Conservation (phyloP, 2,329 filamentous ascomycete genomes). For the Pyrenophora graminea region DNA sequence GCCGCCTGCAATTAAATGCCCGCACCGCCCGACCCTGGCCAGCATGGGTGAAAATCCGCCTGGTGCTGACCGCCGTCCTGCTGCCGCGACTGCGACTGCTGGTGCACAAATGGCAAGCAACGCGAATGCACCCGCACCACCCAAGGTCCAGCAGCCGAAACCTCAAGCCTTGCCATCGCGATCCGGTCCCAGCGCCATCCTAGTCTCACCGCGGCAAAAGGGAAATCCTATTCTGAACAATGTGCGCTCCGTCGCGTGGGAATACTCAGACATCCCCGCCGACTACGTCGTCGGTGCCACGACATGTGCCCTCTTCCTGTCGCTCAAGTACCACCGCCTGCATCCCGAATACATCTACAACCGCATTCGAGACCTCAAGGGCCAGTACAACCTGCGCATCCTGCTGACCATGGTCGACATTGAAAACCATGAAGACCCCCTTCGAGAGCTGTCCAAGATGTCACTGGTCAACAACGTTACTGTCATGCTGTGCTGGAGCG, state of each 20-base stretch:
- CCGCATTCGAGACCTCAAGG: slow-evolving; percentile 80
- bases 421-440: slow-evolving; percentile 84
- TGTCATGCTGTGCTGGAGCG: slow-evolving; percentile 89
- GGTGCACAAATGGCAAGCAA: slow-evolving; percentile 3
- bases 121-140: slow-evolving; percentile 14
- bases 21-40: slow-evolving; percentile 19
- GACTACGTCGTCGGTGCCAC: slow-evolving; percentile 89
- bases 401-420: slow-evolving; percentile 94
- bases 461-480: slow-evolving; percentile 92
- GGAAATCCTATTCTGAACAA: slow-evolving; percentile 89
- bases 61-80: too few relatives aligned
- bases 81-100: too few relatives aligned
- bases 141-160: slow-evolving; percentile 77
- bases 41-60: slow-evolving; percentile 38
- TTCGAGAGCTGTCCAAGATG: slow-evolving; percentile 91
- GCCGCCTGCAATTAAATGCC: slow-evolving; percentile 18
- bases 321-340: slow-evolving; percentile 93
- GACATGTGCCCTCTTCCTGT: slow-evolving; percentile 89
- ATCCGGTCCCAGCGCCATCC: slow-evolving; percentile 72
- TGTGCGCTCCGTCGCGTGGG: slow-evolving; percentile 84
- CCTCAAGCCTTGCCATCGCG: slow-evolving; percentile 79
- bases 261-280: slow-evolving; percentile 94
- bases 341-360: slow-evolving; percentile 98
- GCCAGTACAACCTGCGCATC: slow-evolving; percentile 84
- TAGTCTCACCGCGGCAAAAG: slow-evolving; percentile 90